phyloP scores from a whole-genome alignment of 2,329 filamentous ascomycete species.

The Aureobasidium subglaciale region DNA sequence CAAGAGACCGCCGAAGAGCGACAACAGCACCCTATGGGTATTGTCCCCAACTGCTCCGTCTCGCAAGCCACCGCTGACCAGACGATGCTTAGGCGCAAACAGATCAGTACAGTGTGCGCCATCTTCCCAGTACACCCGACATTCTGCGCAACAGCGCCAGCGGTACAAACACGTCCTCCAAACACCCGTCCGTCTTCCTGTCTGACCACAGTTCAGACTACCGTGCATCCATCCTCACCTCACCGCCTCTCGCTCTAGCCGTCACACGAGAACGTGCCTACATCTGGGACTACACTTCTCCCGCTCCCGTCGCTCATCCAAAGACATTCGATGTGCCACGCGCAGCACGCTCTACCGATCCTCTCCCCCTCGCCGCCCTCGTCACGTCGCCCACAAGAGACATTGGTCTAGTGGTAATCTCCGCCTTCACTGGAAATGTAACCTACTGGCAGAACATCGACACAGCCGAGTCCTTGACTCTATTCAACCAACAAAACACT shows the following conservation, averaged over 20 bases:
- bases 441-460: conserved; percentile 96
- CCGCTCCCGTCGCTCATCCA: conserved; percentile 61
- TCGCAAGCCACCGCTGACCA: neutral
- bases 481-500: conserved; percentile 73
- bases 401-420: conserved; percentile 78
- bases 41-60: neutral
- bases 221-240: conserved; percentile 44
- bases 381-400: conserved; percentile 71
- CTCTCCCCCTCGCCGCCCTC: conserved; percentile 74
- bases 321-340: conserved; percentile 75
- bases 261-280: conserved; percentile 76
- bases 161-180: neutral
- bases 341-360: conserved; percentile 58
- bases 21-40: conserved; percentile 15
- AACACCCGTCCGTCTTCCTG: neutral
- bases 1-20: conserved; percentile 13
- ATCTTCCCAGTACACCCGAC: conserved; percentile 68
- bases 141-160: conserved; percentile 17
- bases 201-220: conserved; percentile 22
- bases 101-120: conserved; percentile 76
- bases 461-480: conserved; percentile 73
- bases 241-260: conserved; percentile 66
- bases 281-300: conserved; percentile 76
- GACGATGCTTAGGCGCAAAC: conserved; percentile 60
- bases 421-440: conserved; percentile 75